These are phyloP conservation scores for Stentor coeruleus DNA, from an alignment of 73 alveolate genomes.

Conservation along the genomic window DNA sequence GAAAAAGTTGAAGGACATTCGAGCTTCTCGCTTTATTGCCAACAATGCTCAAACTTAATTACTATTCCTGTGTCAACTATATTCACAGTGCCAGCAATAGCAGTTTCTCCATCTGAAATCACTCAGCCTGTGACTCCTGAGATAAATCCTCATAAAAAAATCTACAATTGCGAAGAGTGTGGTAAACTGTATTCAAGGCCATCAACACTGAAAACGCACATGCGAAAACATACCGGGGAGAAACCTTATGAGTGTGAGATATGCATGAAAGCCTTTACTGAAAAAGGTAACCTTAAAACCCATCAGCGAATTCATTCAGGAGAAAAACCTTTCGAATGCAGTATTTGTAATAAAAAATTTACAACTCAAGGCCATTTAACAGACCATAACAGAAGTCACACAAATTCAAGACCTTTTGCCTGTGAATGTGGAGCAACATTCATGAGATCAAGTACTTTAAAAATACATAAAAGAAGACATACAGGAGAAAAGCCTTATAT, in stretches of 20 bases:
- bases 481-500: constrained; percentile 59
- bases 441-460: constrained; percentile 48
- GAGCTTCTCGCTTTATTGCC: not conserved
- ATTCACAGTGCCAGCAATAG: not conserved
- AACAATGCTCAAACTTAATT: not conserved
- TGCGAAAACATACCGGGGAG: constrained; percentile 89
- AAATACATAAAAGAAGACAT: constrained; percentile 44
- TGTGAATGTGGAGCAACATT: constrained; percentile 35
- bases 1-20: too few species aligned
- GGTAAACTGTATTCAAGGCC: not conserved
- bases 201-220: constrained; percentile 64
- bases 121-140: constrained; percentile 10
- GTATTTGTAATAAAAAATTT: constrained; percentile 80
- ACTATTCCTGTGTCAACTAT: not conserved
- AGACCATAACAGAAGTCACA: constrained; percentile 82
- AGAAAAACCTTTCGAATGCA: constrained; percentile 91
- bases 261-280: constrained; percentile 62
- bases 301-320: constrained; percentile 82
- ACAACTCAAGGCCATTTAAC: constrained; percentile 81
- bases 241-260: constrained; percentile 82
- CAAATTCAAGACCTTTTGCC: constrained; percentile 37
- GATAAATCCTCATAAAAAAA: not conserved
- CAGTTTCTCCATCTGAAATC: not conserved
- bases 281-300: constrained; percentile 58
- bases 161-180: constrained; percentile 6